Conservation (phyloP, 2,329 filamentous ascomycete species). For the Paraphoma chrysanthemicola region DNA sequence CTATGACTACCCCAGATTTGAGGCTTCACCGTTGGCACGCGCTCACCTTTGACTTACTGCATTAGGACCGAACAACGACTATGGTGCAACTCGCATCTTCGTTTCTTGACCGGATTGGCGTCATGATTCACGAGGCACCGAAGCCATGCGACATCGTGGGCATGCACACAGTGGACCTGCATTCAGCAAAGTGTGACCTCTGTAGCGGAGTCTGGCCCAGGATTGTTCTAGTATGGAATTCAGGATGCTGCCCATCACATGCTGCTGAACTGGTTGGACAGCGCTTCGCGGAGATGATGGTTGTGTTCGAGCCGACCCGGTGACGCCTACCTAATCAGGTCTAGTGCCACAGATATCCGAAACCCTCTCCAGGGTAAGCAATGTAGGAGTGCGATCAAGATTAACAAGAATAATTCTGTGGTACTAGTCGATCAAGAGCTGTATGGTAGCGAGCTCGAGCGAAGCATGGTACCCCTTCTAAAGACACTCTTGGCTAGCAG, state of each 20-base stretch:
- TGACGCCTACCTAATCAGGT: constrained; percentile 35
- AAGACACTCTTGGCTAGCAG: not conserved
- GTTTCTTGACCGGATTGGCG: not conserved
- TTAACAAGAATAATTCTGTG: too few relatives aligned
- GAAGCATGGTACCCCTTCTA: not conserved
- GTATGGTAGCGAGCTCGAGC: not conserved
- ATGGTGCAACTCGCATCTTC: constrained; percentile 20
- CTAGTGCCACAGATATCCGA: constrained; percentile 19
- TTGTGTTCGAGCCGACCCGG: constrained; percentile 34
- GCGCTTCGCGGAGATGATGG: constrained; percentile 24
- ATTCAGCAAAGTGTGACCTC: constrained; percentile 2
- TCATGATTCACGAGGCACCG: not conserved
- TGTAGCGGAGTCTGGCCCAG: constrained; percentile 4
- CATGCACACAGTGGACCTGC: not conserved
- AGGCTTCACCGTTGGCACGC: constrained; percentile 28
- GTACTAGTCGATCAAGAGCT: not conserved
- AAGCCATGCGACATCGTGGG: not conserved
- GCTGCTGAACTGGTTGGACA: constrained; percentile 25
- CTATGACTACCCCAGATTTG: constrained; percentile 13
- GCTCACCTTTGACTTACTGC: constrained; percentile 19
- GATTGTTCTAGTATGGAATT: constrained; percentile 7
- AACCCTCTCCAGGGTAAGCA: not conserved
- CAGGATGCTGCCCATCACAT: constrained; percentile 32
- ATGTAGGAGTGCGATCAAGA: not conserved
- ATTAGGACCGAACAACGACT: constrained; percentile 1